A percentile compares a stretch with the other conserved stretches of the same genome.
Conservation (phyloP, 2,329 filamentous ascomycete genomes). For the Pseudogymnoascus sp. region DNA sequence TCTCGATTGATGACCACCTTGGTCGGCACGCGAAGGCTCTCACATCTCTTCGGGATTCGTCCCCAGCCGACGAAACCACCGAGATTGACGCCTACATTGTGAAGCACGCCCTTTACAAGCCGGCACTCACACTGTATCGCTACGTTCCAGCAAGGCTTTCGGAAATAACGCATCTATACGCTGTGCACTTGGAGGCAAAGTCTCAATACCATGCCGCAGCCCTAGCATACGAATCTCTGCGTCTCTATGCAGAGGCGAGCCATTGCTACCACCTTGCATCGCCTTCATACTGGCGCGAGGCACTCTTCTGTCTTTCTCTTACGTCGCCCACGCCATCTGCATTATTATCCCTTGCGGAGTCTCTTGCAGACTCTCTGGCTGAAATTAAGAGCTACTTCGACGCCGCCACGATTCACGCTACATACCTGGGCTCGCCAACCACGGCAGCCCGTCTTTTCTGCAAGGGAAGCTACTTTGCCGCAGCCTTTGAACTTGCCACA, state of each 20-base stretch:
- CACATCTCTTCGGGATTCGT: conserved; percentile 60
- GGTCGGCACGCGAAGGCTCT: conserved; percentile 70
- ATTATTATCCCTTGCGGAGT: conserved; percentile 59
- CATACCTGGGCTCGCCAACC: conserved; percentile 68
- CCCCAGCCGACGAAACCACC: conserved; percentile 51
- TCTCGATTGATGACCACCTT: conserved; percentile 84
- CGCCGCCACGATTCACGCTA: conserved; percentile 71
- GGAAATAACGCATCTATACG: conserved; percentile 69
- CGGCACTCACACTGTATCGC: conserved; percentile 72
- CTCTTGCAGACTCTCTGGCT: conserved; percentile 67
- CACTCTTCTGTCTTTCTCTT: conserved; percentile 68
- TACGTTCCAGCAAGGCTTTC: conserved; percentile 64
- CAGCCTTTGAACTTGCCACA: conserved; percentile 71
- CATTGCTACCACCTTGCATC: conserved; percentile 77
- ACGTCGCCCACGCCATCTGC: conserved; percentile 50
- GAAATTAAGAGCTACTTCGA: conserved; percentile 78
- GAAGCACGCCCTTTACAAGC: conserved; percentile 71
- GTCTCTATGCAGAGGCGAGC: conserved; percentile 65
- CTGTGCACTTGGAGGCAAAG: conserved; percentile 62
- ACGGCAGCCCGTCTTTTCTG: conserved; percentile 70
- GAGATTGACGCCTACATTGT: conserved; percentile 71
- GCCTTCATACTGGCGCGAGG: conserved; percentile 75
- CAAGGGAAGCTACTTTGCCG: conserved; percentile 77
- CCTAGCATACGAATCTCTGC: conserved; percentile 80
- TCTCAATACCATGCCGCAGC: conserved; percentile 82